Evolutionary conservation across 163 green algal species (phyloP).

Genomic region (Picocystis sp.): DNA sequence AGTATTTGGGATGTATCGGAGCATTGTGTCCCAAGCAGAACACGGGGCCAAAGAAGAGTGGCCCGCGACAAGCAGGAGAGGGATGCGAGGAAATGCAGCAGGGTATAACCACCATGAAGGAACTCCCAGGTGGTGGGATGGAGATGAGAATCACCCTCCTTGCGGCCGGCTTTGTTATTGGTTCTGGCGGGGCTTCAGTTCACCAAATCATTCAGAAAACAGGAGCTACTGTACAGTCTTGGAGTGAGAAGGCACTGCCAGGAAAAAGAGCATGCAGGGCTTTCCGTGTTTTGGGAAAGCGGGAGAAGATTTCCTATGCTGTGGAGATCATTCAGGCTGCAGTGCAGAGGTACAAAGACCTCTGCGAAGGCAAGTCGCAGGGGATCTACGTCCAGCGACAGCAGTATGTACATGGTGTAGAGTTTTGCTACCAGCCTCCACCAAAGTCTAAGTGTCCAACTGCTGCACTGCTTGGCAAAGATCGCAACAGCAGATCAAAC

Average conservation of each 20-base stretch:
- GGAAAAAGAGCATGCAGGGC: constrained; percentile 21
- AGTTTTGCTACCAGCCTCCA: constrained; percentile 73
- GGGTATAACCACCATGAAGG: constrained; percentile 46
- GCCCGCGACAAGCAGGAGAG: constrained; percentile 41
- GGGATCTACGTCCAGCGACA: constrained; percentile 45
- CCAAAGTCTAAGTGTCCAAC: constrained; percentile 50
- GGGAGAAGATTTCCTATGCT: constrained; percentile 27
- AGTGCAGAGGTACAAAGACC: constrained; percentile 76
- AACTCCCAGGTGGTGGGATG: constrained; percentile 20
- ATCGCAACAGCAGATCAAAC: background rate
- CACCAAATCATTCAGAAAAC: constrained; percentile 53
- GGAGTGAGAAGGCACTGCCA: constrained; percentile 39
- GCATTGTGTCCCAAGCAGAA: constrained; percentile 13
- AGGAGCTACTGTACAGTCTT: constrained; percentile 57
- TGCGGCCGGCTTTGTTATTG: constrained; percentile 77
- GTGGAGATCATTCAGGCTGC: constrained; percentile 52
- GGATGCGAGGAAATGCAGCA: constrained; percentile 66
- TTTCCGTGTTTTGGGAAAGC: constrained; percentile 53
- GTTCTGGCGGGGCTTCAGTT: constrained; percentile 43
- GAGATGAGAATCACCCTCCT: constrained; percentile 66
- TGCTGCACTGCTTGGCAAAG: constrained; percentile 38
- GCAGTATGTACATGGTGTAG: constrained; percentile 52
- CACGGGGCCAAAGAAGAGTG: too few species aligned
- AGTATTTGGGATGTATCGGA: background rate
- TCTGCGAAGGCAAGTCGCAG: constrained; percentile 55